Evolutionary conservation across 2,329 filamentous ascomycete genomes (phyloP).

Genomic region (Beauveria caledonica): DNA sequence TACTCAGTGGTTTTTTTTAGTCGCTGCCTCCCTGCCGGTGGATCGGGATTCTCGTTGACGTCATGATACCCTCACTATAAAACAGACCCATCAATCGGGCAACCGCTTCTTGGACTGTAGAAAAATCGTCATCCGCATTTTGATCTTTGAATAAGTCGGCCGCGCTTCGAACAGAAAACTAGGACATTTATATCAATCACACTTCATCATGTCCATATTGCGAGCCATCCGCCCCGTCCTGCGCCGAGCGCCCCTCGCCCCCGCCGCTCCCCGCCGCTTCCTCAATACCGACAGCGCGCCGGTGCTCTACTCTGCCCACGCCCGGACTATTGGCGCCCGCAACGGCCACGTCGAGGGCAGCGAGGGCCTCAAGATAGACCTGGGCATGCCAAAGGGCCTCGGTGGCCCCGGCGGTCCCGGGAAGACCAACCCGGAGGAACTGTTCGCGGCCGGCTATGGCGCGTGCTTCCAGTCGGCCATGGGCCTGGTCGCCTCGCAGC

Average conservation of each 20-base stretch:
- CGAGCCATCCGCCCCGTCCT: constrained; percentile 3
- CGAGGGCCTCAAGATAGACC: constrained; percentile 24
- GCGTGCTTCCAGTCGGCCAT: constrained; percentile 40
- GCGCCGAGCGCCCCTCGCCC: background rate
- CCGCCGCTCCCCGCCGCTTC: constrained; percentile 16
- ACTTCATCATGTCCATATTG: background rate
- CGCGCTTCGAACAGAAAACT: background rate
- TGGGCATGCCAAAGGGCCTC: constrained; percentile 35
- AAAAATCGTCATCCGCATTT: background rate
- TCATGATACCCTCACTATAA: background rate
- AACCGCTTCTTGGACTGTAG: background rate
- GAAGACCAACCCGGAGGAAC: constrained; percentile 39
- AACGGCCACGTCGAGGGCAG: constrained; percentile 20
- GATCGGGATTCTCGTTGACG: background rate
- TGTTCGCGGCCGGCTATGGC: constrained; percentile 39
- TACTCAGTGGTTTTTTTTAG: background rate
- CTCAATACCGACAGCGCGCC: constrained; percentile 32
- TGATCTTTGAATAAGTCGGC: background rate
- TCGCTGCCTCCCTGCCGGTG: background rate
- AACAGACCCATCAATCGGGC: background rate
- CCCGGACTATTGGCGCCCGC: constrained; percentile 31
- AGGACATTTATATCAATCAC: background rate
- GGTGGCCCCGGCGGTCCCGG: constrained; percentile 29
- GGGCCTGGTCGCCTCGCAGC: constrained; percentile 31
- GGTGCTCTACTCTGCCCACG: constrained; percentile 28